Evolutionary conservation across 495 filamentous ascomycete species (phyloP), one percentile per base, ranked within the genome.

Genomic region (Hypoxylon rickii): DNA sequence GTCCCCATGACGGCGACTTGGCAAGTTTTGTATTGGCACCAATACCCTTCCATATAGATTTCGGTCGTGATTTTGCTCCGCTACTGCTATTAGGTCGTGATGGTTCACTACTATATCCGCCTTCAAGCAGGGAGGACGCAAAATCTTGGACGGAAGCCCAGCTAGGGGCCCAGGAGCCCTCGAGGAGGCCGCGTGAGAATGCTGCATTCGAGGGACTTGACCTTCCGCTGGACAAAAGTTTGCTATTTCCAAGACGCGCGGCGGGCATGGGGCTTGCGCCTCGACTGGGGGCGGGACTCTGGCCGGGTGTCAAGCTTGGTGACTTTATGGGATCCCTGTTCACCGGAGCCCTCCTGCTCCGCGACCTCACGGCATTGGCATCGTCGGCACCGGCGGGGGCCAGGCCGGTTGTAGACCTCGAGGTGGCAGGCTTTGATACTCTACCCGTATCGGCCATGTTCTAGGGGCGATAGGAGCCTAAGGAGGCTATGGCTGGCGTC

Each of bases 81-180:
- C 55, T 60, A 36, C 69, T 65, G 53, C 68, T 71, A 39, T 61
- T 55, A n/a, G 66, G 61, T 31, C 58, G 62, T 13, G 67, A 69
- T 7, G 65, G 49, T 31, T 71, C 71, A 20, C 64, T 70, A 18
- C 34, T 59, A 29, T 66, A 64, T 18, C 68, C 68, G 33, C 69
- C 70, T 10, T 66, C 63, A 13, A 79, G 55, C 7, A 78, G 48
- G 18, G 77, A 77, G 15, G 73, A 67, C 3, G 77, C 73, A 18
- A 79, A 68, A 20, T 70, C 74, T 33, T 73, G 68, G 0, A 79
- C 67, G 7, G 75, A 73, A 1, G 76, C 65, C 77, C 77, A 79
- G 51, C 70, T 77, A 4, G 76, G 70, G 1, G 71, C 46, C 76
- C 75, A 79, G 4, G 74, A 73, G 7, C 66, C 68, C 22, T 70